Evolutionary conservation across 1,284 basidiomycete species (phyloP), one percentile per base, ranked within the genome.

Genomic region (Kalmanozyma brasiliensis): DNA sequence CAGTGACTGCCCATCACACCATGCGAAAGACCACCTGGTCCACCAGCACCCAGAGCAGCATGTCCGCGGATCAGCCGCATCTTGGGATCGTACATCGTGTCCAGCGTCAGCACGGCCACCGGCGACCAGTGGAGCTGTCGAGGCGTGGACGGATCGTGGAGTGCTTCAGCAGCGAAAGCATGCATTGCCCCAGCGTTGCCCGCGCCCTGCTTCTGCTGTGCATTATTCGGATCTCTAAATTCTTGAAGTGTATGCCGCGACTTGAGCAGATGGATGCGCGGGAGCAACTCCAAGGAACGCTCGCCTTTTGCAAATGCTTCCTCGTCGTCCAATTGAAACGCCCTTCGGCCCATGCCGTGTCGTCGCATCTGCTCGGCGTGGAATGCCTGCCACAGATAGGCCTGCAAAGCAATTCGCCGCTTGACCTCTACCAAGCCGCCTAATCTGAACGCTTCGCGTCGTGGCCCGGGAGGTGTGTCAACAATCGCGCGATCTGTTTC

Each of bases 1-100:
- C 73, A 76, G 29, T 76, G 73, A 30, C 52, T 59, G 0, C 73
- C 73, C 70, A 73, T 73, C 13, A 76, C 73, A 19, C 71, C 70
- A 17, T 62, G 45, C 16, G 58, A 60, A 14, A 52, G 46, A 8
- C 36, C 16, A 6, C 59, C 68, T 1, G 64, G 52, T 20, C 59
- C 72, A 7, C 57, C 59, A 17, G 52, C 49, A 8, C 74, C 74
- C 0, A 76, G 23, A 5, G 74, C 74, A 16, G 57, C 74, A 26
- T 76, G 74, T 5, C 33, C 74, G 11, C 71, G 53, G n/a, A 76
- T 42, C 10, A 76, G 71, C 14, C 46, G 49, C 42, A 71, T 59
- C 23, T 49, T 46, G 10, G 62, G 48, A 32, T 68, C 67, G 42
- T 62, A 76, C 5, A 44, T 52, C 1, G 74, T 57, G 34, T 76